Evolutionary conservation across 2,329 filamentous ascomycete species (phyloP), one percentile per base, ranked within the genome.

Genomic region (Ophiostoma himal-ulmi): DNA sequence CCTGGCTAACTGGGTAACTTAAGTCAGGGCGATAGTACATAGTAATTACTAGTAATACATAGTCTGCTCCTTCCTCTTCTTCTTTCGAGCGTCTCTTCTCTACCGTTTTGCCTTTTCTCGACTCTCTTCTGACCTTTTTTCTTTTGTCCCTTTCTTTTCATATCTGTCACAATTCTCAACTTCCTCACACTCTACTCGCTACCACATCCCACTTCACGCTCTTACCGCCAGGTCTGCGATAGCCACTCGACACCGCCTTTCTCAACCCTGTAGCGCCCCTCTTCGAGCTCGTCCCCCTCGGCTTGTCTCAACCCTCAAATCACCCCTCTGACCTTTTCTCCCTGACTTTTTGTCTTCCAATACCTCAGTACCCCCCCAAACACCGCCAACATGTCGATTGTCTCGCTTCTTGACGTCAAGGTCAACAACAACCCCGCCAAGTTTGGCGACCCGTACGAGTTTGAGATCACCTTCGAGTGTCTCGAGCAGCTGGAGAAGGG

Each of bases 391-490:
- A 97, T 97, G 95, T 97, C 95, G 78, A 92, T 97, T 78, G 94
- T 99, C 74, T 96, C 94, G 75, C 89, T 99, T 72, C 88, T 99
- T 75, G 94, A 94, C 78, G 95, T 99, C 77, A 92, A 95, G 81
- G 92, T 99, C 76, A 86, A 93, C 79, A 98, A 99, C 87, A 99
- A 99, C 83, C 95, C 95, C 77, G 94, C 95, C 77, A 89, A 91
- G 76, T 98, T 99, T 83, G 91, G 89, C 76, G 91, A 94, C 79
- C 89, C 93, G 70, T 99, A 99, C 80, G 89, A 95, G 80, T 97
- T 99, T 76, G 94, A 99, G 82, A 98, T 99, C 80, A 99, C 95
- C 22, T 99, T 99, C 74, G 95, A 99, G 82, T 98, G 95, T 78
- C 88, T 98, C 34, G 95, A 99, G 83, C 88, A 91, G 75, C 87